phyloP scores from a whole-genome alignment of 2,329 filamentous ascomycete species.

The Fusarium ambrosium region DNA sequence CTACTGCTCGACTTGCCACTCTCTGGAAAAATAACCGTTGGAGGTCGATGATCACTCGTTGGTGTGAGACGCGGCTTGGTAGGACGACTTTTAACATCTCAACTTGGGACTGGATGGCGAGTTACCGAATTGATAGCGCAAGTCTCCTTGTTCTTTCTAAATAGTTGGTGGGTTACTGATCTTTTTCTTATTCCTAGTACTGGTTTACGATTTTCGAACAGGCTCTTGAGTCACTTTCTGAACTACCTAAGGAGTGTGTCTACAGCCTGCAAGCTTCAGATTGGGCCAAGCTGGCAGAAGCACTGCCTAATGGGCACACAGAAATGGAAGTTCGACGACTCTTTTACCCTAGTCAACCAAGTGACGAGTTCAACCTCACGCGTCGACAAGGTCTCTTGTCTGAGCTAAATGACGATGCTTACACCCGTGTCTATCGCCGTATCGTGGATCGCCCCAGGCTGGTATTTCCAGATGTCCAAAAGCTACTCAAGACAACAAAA shows the following conservation, averaged over 20 bases:
- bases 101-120: conserved; percentile 11
- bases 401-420: neutral
- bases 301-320: neutral
- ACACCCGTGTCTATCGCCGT: neutral
- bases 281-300: neutral
- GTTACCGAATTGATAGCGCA: neutral
- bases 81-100: conserved; percentile 8
- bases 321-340: neutral
- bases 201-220: neutral
- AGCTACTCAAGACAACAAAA: neutral
- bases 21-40: conserved; percentile 14
- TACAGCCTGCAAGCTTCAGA: neutral
- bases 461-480: neutral
- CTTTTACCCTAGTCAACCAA: neutral
- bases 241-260: neutral
- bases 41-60: conserved; percentile 5
- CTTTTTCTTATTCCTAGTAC: neutral
- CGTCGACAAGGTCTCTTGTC: neutral
- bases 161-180: neutral
- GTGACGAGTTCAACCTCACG: neutral
- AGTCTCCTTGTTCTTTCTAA: neutral
- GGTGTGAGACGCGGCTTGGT: conserved; percentile 2
- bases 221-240: neutral
- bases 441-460: neutral
- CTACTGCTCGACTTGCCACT: neutral